Percentiles rank a stretch among this genome's conserved stretches.
Conservation (phyloP, 2,329 filamentous ascomycete genomes). For the Fusarium incarnatum region DNA sequence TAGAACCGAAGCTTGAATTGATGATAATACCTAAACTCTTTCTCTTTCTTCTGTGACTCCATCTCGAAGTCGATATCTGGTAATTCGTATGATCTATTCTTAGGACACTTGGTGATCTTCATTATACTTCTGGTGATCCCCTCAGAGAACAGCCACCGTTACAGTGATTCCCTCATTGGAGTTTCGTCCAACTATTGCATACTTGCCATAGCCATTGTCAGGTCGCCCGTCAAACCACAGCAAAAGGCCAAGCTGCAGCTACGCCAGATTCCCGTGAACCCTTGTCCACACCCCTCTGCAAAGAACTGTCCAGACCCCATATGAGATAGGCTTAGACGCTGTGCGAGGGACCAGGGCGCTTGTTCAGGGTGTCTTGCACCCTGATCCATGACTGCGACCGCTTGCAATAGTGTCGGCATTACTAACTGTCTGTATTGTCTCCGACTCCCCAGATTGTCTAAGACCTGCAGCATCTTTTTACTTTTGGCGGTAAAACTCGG, state of each 20-base stretch:
- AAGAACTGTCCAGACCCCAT: conserved; percentile 1
- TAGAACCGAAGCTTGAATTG: conserved; percentile 19
- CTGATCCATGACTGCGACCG: conserved; percentile 18
- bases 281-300: conserved; percentile 19
- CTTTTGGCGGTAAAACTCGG: conserved; percentile 11
- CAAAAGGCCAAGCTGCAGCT: conserved; percentile 10
- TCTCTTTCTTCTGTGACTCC: neutral
- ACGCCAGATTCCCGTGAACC: conserved; percentile 21
- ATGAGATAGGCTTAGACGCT: conserved; percentile 35
- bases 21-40: conserved; percentile 20
- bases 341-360: conserved; percentile 45
- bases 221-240: conserved; percentile 14
- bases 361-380: conserved; percentile 29
- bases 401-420: conserved; percentile 16
- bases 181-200: conserved; percentile 8
- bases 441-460: conserved; percentile 5
- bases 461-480: conserved; percentile 2
- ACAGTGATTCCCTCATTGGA: neutral
- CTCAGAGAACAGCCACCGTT: neutral
- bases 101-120: conserved; percentile 12
- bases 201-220: neutral
- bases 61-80: conserved; percentile 6
- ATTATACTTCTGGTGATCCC: conserved; percentile 5
- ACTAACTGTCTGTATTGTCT: conserved; percentile 5
- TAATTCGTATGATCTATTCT: neutral